A percentile compares a stretch with the other conserved stretches of the same genome.
Evolutionary conservation across 805 yeast genomes (phyloP).

Genomic region (Kazachstania africana): DNA sequence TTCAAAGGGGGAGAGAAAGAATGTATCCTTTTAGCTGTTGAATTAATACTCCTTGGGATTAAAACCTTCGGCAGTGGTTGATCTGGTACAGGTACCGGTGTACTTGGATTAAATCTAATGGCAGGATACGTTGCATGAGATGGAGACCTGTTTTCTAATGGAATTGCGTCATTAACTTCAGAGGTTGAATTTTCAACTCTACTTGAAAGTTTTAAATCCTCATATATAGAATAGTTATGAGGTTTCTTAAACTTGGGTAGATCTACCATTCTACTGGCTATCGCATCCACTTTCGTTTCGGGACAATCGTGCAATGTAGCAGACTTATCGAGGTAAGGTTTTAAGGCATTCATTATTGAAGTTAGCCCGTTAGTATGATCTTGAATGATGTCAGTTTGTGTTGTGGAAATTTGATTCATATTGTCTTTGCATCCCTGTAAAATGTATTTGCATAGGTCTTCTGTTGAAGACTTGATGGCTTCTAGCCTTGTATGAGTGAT

Average conservation of each 20-base stretch:
- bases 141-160: conserved; percentile 2
- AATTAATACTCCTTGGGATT: conserved; percentile 18
- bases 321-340: too few species aligned
- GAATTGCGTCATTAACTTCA: not conserved
- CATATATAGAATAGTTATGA: conserved; percentile 5
- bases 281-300: too few species aligned
- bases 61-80: conserved; percentile 18
- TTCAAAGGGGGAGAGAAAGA: conserved; percentile 5
- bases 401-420: conserved; percentile 6
- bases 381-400: conserved; percentile 8
- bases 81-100: conserved; percentile 22
- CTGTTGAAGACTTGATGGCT: not conserved
- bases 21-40: conserved; percentile 10
- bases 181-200: too few species aligned
- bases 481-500: too few species aligned
- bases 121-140: conserved; percentile 1
- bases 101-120: conserved; percentile 9
- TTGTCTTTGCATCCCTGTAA: conserved; percentile 5
- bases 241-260: too few species aligned
- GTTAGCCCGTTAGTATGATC: conserved; percentile 1
- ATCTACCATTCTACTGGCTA: too few species aligned
- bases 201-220: conserved; percentile 5
- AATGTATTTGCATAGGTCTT: conserved; percentile 2
- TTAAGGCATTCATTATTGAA: too few species aligned
- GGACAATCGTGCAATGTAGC: too few species aligned